Evolutionary conservation across 805 yeast species (phyloP).

Genomic region (Pichia manshurica): DNA sequence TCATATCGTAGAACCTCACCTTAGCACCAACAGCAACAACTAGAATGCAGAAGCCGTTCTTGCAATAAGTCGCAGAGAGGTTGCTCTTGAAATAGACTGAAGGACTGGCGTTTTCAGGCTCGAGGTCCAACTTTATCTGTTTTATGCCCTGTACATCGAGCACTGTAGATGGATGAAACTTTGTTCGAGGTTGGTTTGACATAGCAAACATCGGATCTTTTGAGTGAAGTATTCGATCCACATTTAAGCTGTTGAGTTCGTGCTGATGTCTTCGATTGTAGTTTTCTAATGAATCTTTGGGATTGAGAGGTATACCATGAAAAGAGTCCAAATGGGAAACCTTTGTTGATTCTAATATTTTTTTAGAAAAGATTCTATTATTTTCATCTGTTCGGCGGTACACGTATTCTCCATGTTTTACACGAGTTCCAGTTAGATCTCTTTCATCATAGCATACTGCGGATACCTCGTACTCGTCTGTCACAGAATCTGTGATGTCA

Average conservation of each 20-base stretch:
- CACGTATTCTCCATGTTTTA: neutral
- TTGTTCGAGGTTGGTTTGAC: conserved; percentile 4
- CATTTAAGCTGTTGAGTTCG: neutral
- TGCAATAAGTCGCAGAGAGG: neutral
- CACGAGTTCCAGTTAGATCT: neutral
- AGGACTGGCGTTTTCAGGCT: neutral
- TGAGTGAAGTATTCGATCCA: neutral
- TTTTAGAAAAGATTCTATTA: neutral
- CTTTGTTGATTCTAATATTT: neutral
- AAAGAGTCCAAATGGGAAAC: neutral
- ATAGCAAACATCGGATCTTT: conserved; percentile 6
- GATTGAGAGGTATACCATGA: conserved; percentile 5
- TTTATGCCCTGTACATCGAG: neutral
- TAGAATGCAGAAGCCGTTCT: neutral
- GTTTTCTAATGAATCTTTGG: conserved; percentile 1
- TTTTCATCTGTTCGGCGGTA: neutral
- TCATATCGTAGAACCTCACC: neutral
- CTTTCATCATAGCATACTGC: neutral
- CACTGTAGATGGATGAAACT: neutral
- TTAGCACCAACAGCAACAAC: conserved; percentile 1
- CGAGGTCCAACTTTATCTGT: neutral
- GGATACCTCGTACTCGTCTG: no score
- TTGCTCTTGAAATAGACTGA: conserved; percentile 2
- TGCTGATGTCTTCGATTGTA: neutral
- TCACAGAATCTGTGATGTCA: no score